phyloP scores from a whole-genome alignment of 208 protist genomes.

The Jaenimonas drosophilae region DNA sequence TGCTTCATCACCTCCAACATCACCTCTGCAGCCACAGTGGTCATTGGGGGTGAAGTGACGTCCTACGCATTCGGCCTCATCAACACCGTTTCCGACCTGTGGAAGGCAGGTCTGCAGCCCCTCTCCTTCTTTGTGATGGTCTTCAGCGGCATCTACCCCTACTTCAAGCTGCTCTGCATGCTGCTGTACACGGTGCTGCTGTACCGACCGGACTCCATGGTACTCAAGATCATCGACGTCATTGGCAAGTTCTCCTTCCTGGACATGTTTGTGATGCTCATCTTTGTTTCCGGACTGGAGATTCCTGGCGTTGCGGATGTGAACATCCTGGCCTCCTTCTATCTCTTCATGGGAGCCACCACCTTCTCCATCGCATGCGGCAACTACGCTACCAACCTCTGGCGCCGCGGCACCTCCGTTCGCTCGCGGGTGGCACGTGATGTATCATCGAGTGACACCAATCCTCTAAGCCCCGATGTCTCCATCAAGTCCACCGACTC shows the following conservation, averaged over 20 bases:
- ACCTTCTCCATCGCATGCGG: constrained; percentile 12
- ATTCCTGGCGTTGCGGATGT: constrained; percentile 20
- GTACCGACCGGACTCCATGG: constrained; percentile 7
- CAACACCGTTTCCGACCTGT: constrained; percentile 62
- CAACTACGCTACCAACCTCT: constrained; percentile 15
- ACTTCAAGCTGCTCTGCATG: constrained; percentile 25
- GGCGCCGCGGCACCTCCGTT: constrained; percentile 6
- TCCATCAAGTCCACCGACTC: no score
- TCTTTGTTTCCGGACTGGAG: constrained; percentile 39
- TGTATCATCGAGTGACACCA: not conserved
- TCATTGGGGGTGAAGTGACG: constrained; percentile 6
- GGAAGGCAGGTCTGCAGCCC: constrained; percentile 44
- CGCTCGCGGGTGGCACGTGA: not conserved
- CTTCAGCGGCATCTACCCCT: constrained; percentile 79
- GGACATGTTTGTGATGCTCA: constrained; percentile 67
- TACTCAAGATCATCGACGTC: constrained; percentile 51
- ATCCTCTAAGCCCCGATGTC: not conserved
- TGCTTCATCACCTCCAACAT: constrained; percentile 47
- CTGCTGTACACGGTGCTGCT: constrained; percentile 23
- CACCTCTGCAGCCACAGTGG: constrained; percentile 35
- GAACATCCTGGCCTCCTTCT: constrained; percentile 9
- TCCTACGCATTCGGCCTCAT: constrained; percentile 43
- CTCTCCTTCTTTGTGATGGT: constrained; percentile 59
- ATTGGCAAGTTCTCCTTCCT: constrained; percentile 87
- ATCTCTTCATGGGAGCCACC: constrained; percentile 15